Conservation (phyloP, 2,329 filamentous ascomycete genomes). For the Fusarium sterilihyphosum region DNA sequence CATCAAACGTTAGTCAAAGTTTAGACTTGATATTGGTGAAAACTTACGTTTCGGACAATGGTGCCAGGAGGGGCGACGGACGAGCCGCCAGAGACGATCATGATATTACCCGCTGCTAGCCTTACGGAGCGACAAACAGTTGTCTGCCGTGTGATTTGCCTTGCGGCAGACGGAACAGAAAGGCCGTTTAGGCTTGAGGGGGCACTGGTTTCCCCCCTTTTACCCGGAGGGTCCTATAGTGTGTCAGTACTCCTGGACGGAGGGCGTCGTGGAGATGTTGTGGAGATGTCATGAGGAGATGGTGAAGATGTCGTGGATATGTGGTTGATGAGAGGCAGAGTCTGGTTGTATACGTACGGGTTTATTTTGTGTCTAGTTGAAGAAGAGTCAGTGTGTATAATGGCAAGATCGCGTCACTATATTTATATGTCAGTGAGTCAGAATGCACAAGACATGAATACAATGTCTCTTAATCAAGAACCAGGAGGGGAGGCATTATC, state of each 20-base stretch:
- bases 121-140: not conserved
- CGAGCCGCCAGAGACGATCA: accelerated
- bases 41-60: not conserved
- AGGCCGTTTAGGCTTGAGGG: accelerated
- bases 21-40: not conserved
- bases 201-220: no score
- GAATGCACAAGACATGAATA: not conserved
- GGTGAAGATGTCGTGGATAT: no score
- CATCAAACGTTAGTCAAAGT: not conserved
- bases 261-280: no score
- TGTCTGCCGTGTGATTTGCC: accelerated
- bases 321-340: no score
- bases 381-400: no score
- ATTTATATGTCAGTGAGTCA: not conserved
- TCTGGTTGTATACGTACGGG: no score
- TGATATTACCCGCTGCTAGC: accelerated
- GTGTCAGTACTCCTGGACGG: no score
- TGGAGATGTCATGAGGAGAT: no score
- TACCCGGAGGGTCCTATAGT: no score
- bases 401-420: not conserved
- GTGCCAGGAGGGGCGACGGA: accelerated
- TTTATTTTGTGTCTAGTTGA: no score
- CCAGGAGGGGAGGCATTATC: no score
- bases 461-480: not conserved
- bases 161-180: accelerated